These are phyloP conservation scores for Plasmodium gallinaceum DNA, from an alignment of 169 alveolate species.

Conservation along the genomic window DNA sequence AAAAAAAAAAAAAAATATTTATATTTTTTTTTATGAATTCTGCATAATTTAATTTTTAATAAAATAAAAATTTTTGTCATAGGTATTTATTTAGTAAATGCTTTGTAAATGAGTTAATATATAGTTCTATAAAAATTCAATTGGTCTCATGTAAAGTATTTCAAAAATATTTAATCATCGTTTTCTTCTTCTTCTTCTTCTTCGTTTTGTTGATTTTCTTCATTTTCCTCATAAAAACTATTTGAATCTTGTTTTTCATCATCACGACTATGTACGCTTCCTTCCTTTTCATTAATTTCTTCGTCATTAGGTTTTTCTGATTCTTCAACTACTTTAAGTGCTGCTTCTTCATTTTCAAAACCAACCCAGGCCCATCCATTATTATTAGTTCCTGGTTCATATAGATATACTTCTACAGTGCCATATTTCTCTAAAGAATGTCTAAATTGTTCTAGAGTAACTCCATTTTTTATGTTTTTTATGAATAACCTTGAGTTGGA, in stretches of 20 bases:
- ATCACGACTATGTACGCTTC: slow-evolving; percentile 19
- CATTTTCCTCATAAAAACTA: slow-evolving; percentile 53
- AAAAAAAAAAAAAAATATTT: slow-evolving; percentile 8
- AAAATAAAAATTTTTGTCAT: slow-evolving; percentile 6
- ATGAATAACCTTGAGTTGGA: slow-evolving; percentile 59
- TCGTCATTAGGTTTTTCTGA: slow-evolving; percentile 55
- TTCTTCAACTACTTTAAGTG: slow-evolving; percentile 75
- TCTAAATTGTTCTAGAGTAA: slow-evolving; percentile 75
- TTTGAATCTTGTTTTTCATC: slow-evolving; percentile 56
- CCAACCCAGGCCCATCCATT: slow-evolving; percentile 89
- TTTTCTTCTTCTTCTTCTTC: slow-evolving; percentile 51
- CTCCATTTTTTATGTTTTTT: slow-evolving; percentile 75
- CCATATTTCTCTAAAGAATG: slow-evolving; percentile 80
- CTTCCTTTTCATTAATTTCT: slow-evolving; percentile 21
- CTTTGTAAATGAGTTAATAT: no score
- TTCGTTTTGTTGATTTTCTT: slow-evolving; percentile 23
- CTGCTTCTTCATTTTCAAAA: slow-evolving; percentile 79
- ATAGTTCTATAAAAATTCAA: no score
- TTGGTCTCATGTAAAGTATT: no score
- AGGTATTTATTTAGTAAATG: no score
- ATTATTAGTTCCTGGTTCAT: slow-evolving; percentile 80
- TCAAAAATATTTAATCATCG: not conserved
- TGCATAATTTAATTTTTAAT: not conserved
- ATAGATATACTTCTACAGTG: slow-evolving; percentile 83
- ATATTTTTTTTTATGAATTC: not conserved